Evolutionary conservation across 768 basidiomycete genomes (phyloP).

Genomic region (Hypholoma sublateritium): DNA sequence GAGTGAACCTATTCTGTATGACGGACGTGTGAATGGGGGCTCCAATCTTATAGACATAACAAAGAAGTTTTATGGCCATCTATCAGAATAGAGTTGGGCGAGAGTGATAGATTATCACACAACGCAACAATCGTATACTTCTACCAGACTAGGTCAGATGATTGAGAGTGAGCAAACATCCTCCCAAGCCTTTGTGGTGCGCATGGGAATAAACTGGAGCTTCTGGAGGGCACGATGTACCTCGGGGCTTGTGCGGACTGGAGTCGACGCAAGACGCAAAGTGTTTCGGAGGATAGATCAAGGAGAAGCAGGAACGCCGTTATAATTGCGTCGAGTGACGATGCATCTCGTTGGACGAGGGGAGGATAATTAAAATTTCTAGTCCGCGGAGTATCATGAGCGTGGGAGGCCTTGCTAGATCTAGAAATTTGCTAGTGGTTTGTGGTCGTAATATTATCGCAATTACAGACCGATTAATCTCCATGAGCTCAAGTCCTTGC

Average conservation of each 20-base stretch:
- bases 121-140: conserved; percentile 10
- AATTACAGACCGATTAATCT: conserved; percentile 27
- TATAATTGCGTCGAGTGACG: conserved; percentile 9
- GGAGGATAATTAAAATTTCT: conserved; percentile 8
- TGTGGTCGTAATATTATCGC: neutral
- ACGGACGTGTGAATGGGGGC: conserved; percentile 8
- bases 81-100: conserved; percentile 17
- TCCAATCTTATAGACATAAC: neutral
- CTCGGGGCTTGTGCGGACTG: conserved; percentile 17
- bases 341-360: conserved; percentile 4
- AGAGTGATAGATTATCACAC: conserved; percentile 2
- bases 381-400: conserved; percentile 9
- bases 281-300: conserved; percentile 8
- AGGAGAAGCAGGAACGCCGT: conserved; percentile 11
- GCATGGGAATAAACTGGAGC: conserved; percentile 7
- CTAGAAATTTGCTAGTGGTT: neutral
- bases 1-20: conserved; percentile 1
- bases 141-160: conserved; percentile 18
- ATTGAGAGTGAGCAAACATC: neutral
- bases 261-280: conserved; percentile 5
- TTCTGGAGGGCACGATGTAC: neutral
- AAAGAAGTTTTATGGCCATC: conserved; percentile 9
- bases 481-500: conserved; percentile 62
- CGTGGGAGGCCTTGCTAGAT: neutral
- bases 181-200: conserved; percentile 1